Percentiles rank a stretch among this genome's conserved stretches.
Evolutionary conservation across 1,284 basidiomycete species (phyloP).

Genomic region (Trichosporon asahii): DNA sequence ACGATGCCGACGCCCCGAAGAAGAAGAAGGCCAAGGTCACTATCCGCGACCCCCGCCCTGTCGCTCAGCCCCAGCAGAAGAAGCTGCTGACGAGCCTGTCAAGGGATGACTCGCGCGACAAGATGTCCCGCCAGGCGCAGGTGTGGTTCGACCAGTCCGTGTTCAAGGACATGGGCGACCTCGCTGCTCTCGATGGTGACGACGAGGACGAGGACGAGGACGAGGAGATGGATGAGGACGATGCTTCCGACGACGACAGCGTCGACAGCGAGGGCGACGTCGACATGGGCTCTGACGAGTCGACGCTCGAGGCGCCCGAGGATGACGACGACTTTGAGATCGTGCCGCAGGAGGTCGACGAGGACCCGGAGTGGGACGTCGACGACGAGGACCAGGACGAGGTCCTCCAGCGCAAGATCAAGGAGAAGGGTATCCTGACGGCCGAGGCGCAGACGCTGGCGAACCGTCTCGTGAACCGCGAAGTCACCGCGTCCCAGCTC

Average conservation of each 20-base stretch:
- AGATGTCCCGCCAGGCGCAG: constrained; percentile 57
- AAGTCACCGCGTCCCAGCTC: constrained; percentile 81
- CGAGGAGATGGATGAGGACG: constrained; percentile 49
- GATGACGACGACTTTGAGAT: constrained; percentile 65
- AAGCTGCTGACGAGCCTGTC: constrained; percentile 41
- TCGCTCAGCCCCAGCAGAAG: constrained; percentile 50
- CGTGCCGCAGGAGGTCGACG: constrained; percentile 63
- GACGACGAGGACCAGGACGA: constrained; percentile 75
- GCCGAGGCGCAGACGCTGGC: constrained; percentile 91
- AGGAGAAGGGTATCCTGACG: constrained; percentile 79
- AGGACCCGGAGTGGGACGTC: constrained; percentile 71
- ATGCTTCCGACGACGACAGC: constrained; percentile 40
- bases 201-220: constrained; percentile 54
- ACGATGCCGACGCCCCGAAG: constrained; percentile 20
- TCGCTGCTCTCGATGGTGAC: constrained; percentile 56
- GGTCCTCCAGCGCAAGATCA: constrained; percentile 65
- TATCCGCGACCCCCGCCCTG: constrained; percentile 18
- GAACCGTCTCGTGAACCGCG: constrained; percentile 85
- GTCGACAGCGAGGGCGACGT: constrained; percentile 32
- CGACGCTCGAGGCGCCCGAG: constrained; percentile 30
- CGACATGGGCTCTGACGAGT: constrained; percentile 36
- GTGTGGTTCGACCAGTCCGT: constrained; percentile 96
- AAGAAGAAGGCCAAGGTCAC: constrained; percentile 19
- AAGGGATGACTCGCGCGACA: constrained; percentile 41
- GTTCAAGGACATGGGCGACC: constrained; percentile 70